These are phyloP conservation scores for Oryza officinalis DNA, from an alignment of 176 grass and related monocot genomes.

Conservation along the genomic window DNA sequence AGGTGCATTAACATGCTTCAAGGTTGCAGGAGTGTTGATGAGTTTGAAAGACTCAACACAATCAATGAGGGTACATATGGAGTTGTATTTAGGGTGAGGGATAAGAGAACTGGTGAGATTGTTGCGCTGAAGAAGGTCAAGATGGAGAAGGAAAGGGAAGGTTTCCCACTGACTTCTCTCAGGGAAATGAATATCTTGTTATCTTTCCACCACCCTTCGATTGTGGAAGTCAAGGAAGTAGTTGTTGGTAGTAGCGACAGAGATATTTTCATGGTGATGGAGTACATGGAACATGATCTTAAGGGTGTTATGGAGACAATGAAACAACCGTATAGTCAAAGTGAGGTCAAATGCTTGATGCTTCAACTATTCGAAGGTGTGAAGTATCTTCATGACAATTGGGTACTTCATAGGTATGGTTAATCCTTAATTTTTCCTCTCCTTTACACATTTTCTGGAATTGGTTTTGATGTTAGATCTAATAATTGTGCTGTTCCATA, in stretches of 20 bases:
- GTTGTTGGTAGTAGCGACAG: constrained; percentile 68
- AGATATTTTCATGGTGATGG: constrained; percentile 97
- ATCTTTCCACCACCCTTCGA: constrained; percentile 81
- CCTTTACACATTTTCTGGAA: not conserved
- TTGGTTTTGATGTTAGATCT: constrained; percentile 17
- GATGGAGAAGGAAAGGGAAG: constrained; percentile 88
- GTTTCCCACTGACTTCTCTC: constrained; percentile 85
- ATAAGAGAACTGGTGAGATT: constrained; percentile 84
- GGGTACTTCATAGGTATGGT: constrained; percentile 88
- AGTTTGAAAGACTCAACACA: constrained; percentile 86
- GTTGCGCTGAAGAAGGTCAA: constrained; percentile 98
- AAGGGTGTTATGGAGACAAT: constrained; percentile 93
- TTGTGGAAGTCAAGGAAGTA: constrained; percentile 96
- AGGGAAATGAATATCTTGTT: constrained; percentile 96
- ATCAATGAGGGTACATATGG: constrained; percentile 97
- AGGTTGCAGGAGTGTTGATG: constrained; percentile 88
- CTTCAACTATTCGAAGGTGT: constrained; percentile 86
- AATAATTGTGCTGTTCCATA: constrained; percentile 38
- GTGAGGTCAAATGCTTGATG: constrained; percentile 97
- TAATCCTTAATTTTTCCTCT: constrained; percentile 22
- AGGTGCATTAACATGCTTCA: constrained; percentile 91
- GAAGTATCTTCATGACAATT: constrained; percentile 96
- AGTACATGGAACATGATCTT: constrained; percentile 98
- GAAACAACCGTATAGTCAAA: constrained; percentile 90
- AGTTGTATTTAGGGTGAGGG: constrained; percentile 88